Conservation (phyloP, 208 protist genomes). For the Willaertia magna region DNA sequence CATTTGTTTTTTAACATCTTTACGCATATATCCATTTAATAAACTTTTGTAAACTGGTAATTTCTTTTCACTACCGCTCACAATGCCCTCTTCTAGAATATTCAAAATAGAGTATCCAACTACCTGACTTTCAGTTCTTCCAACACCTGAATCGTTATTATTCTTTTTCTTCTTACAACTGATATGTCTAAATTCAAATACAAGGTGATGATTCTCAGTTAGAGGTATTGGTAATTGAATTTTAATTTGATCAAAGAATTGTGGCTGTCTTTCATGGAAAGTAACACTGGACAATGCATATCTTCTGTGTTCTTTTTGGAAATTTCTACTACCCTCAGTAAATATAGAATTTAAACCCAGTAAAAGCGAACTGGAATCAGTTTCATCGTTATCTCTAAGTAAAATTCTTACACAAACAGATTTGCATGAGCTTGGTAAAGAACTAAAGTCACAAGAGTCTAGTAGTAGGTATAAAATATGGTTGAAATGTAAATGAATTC, state of each 20-base stretch:
- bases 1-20: not conserved
- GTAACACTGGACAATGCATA: not conserved
- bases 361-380: not conserved
- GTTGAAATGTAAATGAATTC: not conserved
- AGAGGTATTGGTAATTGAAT: not conserved
- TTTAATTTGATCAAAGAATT: slow-evolving; percentile 1
- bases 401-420: not conserved
- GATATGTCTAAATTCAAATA: slow-evolving; percentile 12
- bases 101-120: not conserved
- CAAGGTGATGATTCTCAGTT: not conserved
- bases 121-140: not conserved
- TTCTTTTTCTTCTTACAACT: not conserved
- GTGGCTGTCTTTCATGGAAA: not conserved
- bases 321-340: not conserved
- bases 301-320: not conserved
- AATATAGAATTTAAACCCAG: not conserved
- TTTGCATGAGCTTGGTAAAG: not conserved
- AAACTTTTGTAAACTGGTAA: not conserved
- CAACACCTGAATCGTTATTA: not conserved
- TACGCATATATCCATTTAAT: not conserved
- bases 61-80: not conserved
- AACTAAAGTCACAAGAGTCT: not conserved
- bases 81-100: not conserved
- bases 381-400: not conserved
- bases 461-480: not conserved